These are phyloP conservation scores for Trichophyton equinum DNA, from an alignment of 2,329 filamentous ascomycete species.

Conservation along the genomic window DNA sequence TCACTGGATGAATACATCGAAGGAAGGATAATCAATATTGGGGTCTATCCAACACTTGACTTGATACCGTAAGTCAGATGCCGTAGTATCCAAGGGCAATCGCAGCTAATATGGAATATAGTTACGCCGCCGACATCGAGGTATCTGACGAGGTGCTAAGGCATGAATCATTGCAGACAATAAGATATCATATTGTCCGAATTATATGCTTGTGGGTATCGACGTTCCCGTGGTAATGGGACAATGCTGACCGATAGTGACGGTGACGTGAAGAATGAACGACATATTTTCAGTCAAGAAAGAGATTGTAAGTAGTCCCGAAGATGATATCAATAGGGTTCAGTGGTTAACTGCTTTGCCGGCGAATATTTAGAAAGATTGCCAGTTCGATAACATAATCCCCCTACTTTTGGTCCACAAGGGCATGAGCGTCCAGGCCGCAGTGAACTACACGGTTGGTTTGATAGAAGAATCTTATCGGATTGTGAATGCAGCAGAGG, in stretches of 20 bases:
- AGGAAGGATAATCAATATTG: slow-evolving; percentile 10
- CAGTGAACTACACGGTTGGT: slow-evolving; percentile 7
- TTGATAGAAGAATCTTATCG: slow-evolving; percentile 9
- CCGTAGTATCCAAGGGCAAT: neutral
- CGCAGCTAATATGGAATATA: neutral
- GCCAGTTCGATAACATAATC: slow-evolving; percentile 9
- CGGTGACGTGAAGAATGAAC: slow-evolving; percentile 4
- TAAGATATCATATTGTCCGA: slow-evolving; percentile 8
- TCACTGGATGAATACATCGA: slow-evolving; percentile 10
- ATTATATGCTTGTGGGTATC: slow-evolving; percentile 8
- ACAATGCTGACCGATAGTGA: neutral
- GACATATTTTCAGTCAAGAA: slow-evolving; percentile 9
- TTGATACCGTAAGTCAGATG: slow-evolving; percentile 8
- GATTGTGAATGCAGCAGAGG: slow-evolving; percentile 4
- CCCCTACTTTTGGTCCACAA: slow-evolving; percentile 9
- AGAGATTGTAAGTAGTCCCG: slow-evolving; percentile 9
- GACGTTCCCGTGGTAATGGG: neutral
- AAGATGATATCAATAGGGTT: neutral
- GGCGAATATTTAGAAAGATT: slow-evolving; percentile 6
- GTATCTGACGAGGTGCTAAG: slow-evolving; percentile 4
- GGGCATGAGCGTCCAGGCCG: slow-evolving; percentile 5
- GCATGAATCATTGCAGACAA: slow-evolving; percentile 7
- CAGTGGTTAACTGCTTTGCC: neutral
- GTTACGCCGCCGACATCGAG: slow-evolving; percentile 5
- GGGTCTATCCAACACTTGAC: slow-evolving; percentile 9